Percentiles rank a stretch among this genome's conserved stretches.
Evolutionary conservation across 2,329 filamentous ascomycete genomes (phyloP).

Genomic region (Trichothecium sympodiale): DNA sequence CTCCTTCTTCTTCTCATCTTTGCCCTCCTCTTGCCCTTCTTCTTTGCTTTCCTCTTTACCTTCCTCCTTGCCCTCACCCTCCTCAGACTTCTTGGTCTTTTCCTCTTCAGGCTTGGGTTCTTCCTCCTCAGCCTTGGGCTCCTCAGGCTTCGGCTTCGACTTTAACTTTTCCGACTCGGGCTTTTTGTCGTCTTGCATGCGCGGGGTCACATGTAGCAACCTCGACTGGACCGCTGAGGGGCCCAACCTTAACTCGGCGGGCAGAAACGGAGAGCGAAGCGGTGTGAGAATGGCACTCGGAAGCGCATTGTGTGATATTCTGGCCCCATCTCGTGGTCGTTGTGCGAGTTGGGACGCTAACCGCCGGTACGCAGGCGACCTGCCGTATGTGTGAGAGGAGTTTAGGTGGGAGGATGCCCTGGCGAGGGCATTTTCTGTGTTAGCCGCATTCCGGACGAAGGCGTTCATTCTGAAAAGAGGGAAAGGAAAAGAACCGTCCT

Average conservation of each 20-base stretch:
- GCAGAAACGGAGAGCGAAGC: constrained; percentile 34
- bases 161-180: constrained; percentile 27
- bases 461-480: constrained; percentile 32
- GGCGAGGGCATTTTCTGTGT: constrained; percentile 28
- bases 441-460: constrained; percentile 29
- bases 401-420: constrained; percentile 26
- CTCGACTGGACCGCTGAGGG: constrained; percentile 18
- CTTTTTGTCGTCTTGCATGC: constrained; percentile 21
- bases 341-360: constrained; percentile 27
- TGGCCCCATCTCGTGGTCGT: constrained; percentile 12
- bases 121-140: constrained; percentile 16
- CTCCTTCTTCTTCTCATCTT: constrained; percentile 52
- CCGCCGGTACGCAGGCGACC: constrained; percentile 36
- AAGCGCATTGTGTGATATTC: constrained; percentile 14
- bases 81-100: constrained; percentile 31
- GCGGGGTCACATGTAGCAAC: constrained; percentile 19
- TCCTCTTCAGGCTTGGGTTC: constrained; percentile 26
- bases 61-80: constrained; percentile 17
- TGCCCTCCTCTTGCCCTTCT: constrained; percentile 36
- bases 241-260: constrained; percentile 20
- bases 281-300: constrained; percentile 20
- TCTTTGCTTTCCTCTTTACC: constrained; percentile 35
- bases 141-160: constrained; percentile 9
- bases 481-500: constrained; percentile 1
- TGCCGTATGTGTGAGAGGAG: constrained; percentile 21